A percentile compares a stretch with the other conserved stretches of the same genome.
phyloP scores from a whole-genome alignment of 164 flowering plant species.

The Annona cherimola region DNA sequence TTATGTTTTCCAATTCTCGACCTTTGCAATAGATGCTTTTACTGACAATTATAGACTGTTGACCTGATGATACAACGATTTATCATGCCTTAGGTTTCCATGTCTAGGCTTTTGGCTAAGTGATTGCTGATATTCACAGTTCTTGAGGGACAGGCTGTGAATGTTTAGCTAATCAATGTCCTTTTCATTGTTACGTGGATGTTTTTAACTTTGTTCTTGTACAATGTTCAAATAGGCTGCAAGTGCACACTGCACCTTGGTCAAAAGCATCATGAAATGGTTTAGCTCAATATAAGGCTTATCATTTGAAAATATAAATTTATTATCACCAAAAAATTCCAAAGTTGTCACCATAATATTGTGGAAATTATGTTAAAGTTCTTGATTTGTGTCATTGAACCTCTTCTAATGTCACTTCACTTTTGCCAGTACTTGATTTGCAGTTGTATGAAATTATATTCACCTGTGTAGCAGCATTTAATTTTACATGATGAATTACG shows the following conservation, averaged over 20 bases:
- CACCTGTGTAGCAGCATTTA: too few relatives aligned
- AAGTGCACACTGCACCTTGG: background rate
- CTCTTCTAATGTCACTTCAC: too few relatives aligned
- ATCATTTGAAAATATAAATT: too few relatives aligned
- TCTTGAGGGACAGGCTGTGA: background rate
- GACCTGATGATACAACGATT: background rate
- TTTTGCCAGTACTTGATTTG: too few relatives aligned
- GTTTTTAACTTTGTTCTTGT: background rate
- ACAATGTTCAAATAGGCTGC: background rate
- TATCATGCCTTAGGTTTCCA: background rate
- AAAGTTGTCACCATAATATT: background rate
- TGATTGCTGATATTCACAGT: background rate
- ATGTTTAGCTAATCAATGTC: background rate
- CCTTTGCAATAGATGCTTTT: background rate
- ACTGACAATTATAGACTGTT: background rate
- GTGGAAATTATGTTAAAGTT: background rate
- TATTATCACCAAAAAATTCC: background rate
- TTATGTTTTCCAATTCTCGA: background rate
- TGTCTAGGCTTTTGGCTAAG: background rate
- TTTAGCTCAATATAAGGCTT: too few relatives aligned
- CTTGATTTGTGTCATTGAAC: too few relatives aligned
- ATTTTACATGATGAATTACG: too few relatives aligned
- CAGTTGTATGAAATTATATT: too few relatives aligned
- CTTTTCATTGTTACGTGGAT: background rate
- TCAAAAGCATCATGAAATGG: background rate